Conservation (phyloP, 148 eudicot species). For the Dianthus caryophyllus region DNA sequence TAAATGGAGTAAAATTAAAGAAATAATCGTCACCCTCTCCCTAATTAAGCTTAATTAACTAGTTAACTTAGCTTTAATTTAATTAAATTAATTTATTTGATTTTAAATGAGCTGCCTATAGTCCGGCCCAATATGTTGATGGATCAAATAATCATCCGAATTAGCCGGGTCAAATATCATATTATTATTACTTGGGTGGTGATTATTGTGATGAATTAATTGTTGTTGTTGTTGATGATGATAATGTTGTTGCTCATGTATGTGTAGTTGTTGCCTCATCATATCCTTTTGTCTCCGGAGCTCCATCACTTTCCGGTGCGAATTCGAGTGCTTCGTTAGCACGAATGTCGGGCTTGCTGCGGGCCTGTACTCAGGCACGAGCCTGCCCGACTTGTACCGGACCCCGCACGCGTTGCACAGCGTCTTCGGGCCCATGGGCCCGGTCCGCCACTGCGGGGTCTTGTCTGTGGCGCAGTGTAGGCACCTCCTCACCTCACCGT, state of each 20-base stretch:
- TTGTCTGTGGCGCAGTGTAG: slow-evolving; percentile 75
- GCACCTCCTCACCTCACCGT: slow-evolving; percentile 57
- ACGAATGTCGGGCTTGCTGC: slow-evolving; percentile 85
- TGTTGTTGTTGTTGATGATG: slow-evolving; percentile 28
- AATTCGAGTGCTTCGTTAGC: slow-evolving; percentile 74
- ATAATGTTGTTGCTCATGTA: slow-evolving; percentile 34
- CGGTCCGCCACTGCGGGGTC: slow-evolving; percentile 97
- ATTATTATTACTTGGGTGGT: slow-evolving; percentile 11
- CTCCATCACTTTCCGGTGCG: slow-evolving; percentile 80
- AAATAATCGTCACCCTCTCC: slow-evolving; percentile 4
- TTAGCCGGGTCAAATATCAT: slow-evolving; percentile 49
- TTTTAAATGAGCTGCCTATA: slow-evolving; percentile 51
- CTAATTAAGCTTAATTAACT: slow-evolving; percentile 5
- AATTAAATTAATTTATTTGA: not conserved
- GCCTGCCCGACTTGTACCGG: slow-evolving; percentile 72
- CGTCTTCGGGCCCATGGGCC: slow-evolving; percentile 88
- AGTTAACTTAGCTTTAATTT: not conserved
- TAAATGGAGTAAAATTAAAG: slow-evolving; percentile 7
- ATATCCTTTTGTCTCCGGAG: slow-evolving; percentile 82
- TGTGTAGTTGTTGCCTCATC: slow-evolving; percentile 24
- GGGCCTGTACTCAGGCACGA: slow-evolving; percentile 88
- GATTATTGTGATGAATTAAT: slow-evolving; percentile 32
- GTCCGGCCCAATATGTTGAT: slow-evolving; percentile 73
- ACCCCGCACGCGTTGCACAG: slow-evolving; percentile 96
- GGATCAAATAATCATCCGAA: slow-evolving; percentile 75